A percentile compares a stretch with the other conserved stretches of the same genome.
These are phyloP conservation scores for Musa schizocarpa DNA, from an alignment of 176 grass and related monocot genomes.

Conservation along the genomic window DNA sequence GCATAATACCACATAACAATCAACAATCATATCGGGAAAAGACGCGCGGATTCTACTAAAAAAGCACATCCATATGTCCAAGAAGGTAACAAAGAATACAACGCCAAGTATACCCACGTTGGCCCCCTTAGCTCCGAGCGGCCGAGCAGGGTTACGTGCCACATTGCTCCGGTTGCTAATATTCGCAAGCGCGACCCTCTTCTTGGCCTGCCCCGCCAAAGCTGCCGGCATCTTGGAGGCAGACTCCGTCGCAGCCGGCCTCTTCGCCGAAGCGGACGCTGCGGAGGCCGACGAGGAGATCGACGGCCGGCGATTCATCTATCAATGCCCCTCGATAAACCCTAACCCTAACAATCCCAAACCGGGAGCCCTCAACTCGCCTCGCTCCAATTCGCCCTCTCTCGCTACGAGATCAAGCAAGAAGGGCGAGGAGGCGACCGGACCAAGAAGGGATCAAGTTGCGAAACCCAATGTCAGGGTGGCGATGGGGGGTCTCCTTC, in stretches of 20 bases:
- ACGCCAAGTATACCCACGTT: constrained; percentile 15
- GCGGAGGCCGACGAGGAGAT: constrained; percentile 8
- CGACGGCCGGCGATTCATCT: constrained; percentile 23
- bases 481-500: not conserved
- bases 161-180: constrained; percentile 42
- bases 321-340: constrained; percentile 11
- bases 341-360: not conserved
- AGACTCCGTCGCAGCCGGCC: constrained; percentile 25
- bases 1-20: too few species aligned
- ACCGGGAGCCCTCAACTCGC: not conserved
- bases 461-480: not conserved
- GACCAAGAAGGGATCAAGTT: not conserved
- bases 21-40: not conserved
- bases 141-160: constrained; percentile 5
- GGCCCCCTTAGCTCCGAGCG: constrained; percentile 22
- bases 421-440: not conserved
- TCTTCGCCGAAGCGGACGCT: constrained; percentile 28
- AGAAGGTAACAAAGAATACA: not conserved
- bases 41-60: not conserved
- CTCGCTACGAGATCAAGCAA: not conserved
- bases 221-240: constrained; percentile 20
- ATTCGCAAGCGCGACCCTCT: constrained; percentile 77
- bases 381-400: not conserved
- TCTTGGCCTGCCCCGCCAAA: constrained; percentile 50
- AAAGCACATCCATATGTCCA: not conserved